Evolutionary conservation across 345 rosid species (phyloP).

Genomic region (Populus ilicifolia): DNA sequence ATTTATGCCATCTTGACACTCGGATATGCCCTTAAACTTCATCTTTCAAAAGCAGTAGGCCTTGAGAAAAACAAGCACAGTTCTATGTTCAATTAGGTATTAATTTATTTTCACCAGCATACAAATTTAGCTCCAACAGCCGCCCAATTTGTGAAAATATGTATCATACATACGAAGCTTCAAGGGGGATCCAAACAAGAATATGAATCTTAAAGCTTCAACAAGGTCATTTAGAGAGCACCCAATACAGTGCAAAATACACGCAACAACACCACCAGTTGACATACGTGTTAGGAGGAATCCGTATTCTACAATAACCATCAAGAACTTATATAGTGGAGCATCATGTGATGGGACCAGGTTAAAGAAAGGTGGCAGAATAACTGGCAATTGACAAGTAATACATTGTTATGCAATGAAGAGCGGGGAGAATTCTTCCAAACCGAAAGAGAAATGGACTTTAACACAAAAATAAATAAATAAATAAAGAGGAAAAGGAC

Average conservation of each 20-base stretch:
- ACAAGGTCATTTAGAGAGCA: slow-evolving; percentile 9
- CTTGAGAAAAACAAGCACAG: no score
- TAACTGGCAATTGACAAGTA: not conserved
- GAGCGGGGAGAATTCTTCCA: not conserved
- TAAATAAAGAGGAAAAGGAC: not conserved
- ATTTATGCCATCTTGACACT: not conserved
- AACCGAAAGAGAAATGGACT: not conserved
- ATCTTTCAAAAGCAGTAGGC: not conserved
- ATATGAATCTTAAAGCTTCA: slow-evolving; percentile 9
- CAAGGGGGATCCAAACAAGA: not conserved
- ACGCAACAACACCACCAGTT: not conserved
- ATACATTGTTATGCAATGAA: not conserved
- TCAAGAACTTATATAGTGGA: slow-evolving; percentile 13
- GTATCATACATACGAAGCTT: not conserved
- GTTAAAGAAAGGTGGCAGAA: slow-evolving; percentile 7
- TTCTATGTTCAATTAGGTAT: no score
- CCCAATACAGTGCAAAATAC: not conserved
- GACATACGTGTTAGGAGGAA: not conserved
- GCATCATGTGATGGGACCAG: slow-evolving; percentile 13
- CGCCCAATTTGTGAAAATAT: not conserved
- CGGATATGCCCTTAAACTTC: not conserved
- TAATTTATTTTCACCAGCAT: no score
- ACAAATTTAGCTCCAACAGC: no score
- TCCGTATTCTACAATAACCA: not conserved
- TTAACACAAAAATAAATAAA: not conserved